Percentiles rank a stretch among this genome's conserved stretches.
These are phyloP conservation scores for Verbascum thapsus DNA, from an alignment of 257 asterid species.

Conservation along the genomic window DNA sequence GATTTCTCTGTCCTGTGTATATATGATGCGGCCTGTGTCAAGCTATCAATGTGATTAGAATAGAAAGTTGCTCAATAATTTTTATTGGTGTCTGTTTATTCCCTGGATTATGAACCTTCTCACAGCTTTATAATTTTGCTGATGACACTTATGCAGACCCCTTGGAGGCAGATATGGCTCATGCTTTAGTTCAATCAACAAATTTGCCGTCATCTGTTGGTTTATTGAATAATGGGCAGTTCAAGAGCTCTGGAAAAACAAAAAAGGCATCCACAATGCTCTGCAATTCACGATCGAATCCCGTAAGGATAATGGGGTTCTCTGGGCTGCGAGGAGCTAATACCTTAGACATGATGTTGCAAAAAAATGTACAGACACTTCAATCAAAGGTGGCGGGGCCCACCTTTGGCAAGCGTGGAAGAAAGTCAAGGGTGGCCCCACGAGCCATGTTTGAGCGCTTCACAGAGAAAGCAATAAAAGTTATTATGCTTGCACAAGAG, in stretches of 20 bases:
- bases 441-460: constrained; percentile 98
- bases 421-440: constrained; percentile 51
- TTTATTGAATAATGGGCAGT: constrained; percentile 45
- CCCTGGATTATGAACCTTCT: no score
- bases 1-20: not conserved
- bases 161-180: constrained; percentile 64
- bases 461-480: constrained; percentile 95
- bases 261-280: constrained; percentile 55
- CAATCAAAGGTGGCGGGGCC: constrained; percentile 70
- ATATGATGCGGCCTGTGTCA: no score
- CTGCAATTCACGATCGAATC: constrained; percentile 43
- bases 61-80: not conserved
- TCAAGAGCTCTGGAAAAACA: constrained; percentile 50
- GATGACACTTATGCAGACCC: constrained; percentile 39
- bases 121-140: constrained; percentile 18
- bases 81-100: not conserved
- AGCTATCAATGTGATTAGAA: not conserved
- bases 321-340: constrained; percentile 76
- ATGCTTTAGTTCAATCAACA: constrained; percentile 66
- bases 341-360: constrained; percentile 60
- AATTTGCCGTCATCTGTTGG: constrained; percentile 63
- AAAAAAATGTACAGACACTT: constrained; percentile 47
- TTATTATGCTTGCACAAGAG: constrained; percentile 98
- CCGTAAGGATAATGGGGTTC: constrained; percentile 51
- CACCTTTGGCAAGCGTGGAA: constrained; percentile 47